Evolutionary conservation across 257 asterid species (phyloP), one percentile per base, ranked within the genome.

Genomic region (Solanum pinnatisectum): DNA sequence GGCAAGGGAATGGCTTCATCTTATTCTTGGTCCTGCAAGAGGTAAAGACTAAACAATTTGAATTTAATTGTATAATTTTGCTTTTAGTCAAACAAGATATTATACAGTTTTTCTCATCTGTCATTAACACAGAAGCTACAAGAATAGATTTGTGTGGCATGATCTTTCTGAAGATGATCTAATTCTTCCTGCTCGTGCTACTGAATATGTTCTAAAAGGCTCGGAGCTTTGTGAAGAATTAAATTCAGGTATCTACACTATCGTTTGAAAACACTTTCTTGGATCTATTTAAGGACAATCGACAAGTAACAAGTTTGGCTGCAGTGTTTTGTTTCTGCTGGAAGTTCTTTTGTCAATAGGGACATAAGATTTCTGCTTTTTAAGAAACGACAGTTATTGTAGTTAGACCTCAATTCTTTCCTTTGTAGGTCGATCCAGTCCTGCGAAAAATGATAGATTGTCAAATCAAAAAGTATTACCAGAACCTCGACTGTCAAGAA

Each of bases 1-100:
- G 99, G 99, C 89, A 92, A 94, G 91, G 98, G 99, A 88, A 94
- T 97, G 95, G 97, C 99, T 91, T 93, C 99, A 4, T 90, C 92
- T 91, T 97, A 96, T 84, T 95, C 99, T 60, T 97, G 99, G 99
- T 96, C 99, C 88, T 96, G 98, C 94, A 97, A 97, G 94, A 96
- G 99, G 99, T 97, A 93, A 90, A 87, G 87, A 76, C 35, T 87
- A n/a, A 25, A 18, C 37, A 8, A 10, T 3, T 33, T 33, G 35
- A 33, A 33, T 33, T 33, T 33, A 35, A 5, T 39, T 39, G 59
- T 68, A 27, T 18, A 27, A 56, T 56, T 5, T 67, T 65, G 8
- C 36, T 25, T 67, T 67, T 67, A 27, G 22, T 71, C 12, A 27
- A 70, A 5, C 9, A 56, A 25, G 32, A 63, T 30, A 32, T 74